These are phyloP conservation scores for Talaromyces sp. DNA, from an alignment of 2,329 filamentous ascomycete genomes.

Conservation along the genomic window DNA sequence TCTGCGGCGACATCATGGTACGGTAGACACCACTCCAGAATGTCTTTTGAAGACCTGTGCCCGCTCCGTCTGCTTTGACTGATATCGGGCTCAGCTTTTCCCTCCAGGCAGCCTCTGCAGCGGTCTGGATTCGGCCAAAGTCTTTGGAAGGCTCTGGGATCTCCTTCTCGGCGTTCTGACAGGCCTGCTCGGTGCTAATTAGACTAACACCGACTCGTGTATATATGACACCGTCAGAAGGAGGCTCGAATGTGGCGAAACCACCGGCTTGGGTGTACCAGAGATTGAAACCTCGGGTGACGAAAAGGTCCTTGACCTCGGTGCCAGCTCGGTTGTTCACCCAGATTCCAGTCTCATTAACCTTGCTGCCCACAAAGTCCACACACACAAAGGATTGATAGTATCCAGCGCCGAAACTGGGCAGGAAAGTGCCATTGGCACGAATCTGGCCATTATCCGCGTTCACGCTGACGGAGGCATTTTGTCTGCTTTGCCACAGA, in stretches of 20 bases:
- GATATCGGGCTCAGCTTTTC: conserved; percentile 48
- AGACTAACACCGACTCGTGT: conserved; percentile 62
- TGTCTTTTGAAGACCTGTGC: conserved; percentile 37
- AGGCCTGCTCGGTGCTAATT: conserved; percentile 59
- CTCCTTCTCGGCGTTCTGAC: conserved; percentile 58
- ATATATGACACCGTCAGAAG: conserved; percentile 44
- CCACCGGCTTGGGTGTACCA: conserved; percentile 52
- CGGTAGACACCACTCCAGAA: conserved; percentile 67
- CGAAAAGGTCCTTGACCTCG: conserved; percentile 45
- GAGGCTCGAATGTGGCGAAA: conserved; percentile 54
- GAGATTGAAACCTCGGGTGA: conserved; percentile 52
- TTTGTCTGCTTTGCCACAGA: conserved; percentile 54
- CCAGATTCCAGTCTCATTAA: conserved; percentile 57
- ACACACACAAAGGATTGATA: conserved; percentile 60
- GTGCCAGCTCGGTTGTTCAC: conserved; percentile 53
- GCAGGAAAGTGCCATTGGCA: conserved; percentile 53
- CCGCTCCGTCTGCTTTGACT: conserved; percentile 50
- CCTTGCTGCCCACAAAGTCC: conserved; percentile 52
- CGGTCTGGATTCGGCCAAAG: conserved; percentile 38
- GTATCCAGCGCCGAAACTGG: conserved; percentile 57
- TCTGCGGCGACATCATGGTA: conserved; percentile 64
- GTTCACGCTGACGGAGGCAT: conserved; percentile 52
- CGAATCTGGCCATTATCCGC: conserved; percentile 50
- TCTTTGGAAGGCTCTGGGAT: conserved; percentile 43
- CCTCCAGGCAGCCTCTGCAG: conserved; percentile 47